These are phyloP conservation scores for Symbiodinium natans DNA, from an alignment of 73 alveolate species.

Conservation along the genomic window DNA sequence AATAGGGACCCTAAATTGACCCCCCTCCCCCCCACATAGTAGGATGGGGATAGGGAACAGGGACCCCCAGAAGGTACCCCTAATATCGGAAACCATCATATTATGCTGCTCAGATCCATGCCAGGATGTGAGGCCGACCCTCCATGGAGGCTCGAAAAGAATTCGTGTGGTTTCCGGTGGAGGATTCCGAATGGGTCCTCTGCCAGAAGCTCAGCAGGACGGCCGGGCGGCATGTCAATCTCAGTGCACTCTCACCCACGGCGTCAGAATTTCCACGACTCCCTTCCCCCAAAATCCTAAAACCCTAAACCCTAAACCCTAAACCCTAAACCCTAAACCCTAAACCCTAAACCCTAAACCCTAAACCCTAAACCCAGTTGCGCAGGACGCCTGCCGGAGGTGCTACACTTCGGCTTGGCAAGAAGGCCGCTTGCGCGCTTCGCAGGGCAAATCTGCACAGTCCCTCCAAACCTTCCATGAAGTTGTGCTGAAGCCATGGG, in stretches of 20 bases:
- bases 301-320: too few relatives aligned
- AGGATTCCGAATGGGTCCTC: neutral
- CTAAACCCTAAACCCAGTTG: neutral
- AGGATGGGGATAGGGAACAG: too few relatives aligned
- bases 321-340: neutral
- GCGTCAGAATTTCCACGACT: neutral
- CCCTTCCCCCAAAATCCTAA: too few relatives aligned
- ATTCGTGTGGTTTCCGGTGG: neutral
- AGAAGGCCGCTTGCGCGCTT: neutral
- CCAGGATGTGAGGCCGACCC: too few relatives aligned
- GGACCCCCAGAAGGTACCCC: too few relatives aligned
- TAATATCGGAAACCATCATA: too few relatives aligned
- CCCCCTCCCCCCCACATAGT: too few relatives aligned
- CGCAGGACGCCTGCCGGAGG: neutral
- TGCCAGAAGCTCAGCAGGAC: neutral
- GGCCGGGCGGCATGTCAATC: neutral
- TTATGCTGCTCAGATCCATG: too few relatives aligned
- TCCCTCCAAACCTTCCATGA: neutral
- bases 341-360: neutral
- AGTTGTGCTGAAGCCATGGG: neutral
- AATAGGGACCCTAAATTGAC: too few relatives aligned
- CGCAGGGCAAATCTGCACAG: too few relatives aligned
- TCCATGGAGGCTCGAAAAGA: neutral
- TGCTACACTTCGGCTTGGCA: constrained; percentile 2
- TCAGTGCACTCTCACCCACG: neutral